Evolutionary conservation across 2,329 filamentous ascomycete species (phyloP).

Genomic region (Tolypocladium amazonense): DNA sequence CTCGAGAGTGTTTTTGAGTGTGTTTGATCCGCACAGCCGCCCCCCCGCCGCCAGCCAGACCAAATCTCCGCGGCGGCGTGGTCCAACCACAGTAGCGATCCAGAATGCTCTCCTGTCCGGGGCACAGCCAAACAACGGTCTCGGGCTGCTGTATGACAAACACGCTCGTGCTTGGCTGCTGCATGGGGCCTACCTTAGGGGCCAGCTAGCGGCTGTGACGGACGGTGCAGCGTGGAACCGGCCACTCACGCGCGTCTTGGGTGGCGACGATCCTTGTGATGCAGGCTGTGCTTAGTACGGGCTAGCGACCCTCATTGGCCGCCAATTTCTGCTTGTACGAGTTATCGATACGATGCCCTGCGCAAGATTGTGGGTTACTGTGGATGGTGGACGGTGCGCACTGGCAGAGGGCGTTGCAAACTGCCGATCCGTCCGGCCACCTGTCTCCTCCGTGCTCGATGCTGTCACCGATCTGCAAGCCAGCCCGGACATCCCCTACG

Average conservation of each 20-base stretch:
- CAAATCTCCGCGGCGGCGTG: constrained; percentile 1
- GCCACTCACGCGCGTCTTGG: constrained; percentile 8
- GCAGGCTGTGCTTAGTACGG: constrained; percentile 11
- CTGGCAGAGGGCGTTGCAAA: constrained; percentile 9
- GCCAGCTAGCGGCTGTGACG: constrained; percentile 1
- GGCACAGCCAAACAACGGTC: not conserved
- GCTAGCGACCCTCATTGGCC: constrained; percentile 9
- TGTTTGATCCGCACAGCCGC: not conserved
- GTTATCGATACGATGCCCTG: not conserved
- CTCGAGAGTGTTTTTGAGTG: not conserved
- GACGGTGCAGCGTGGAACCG: constrained; percentile 5
- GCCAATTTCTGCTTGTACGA: not conserved
- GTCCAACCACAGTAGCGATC: constrained; percentile 1
- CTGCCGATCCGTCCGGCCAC: constrained; percentile 9
- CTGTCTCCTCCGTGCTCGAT: constrained; percentile 8
- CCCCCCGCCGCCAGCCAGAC: not conserved
- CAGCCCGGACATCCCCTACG: not conserved
- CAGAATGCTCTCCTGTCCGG: constrained; percentile 1
- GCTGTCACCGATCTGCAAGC: constrained; percentile 12
- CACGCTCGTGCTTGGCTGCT: constrained; percentile 1
- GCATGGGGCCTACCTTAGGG: not conserved
- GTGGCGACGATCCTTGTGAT: constrained; percentile 12
- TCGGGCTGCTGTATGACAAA: not conserved
- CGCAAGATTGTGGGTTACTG: not conserved
- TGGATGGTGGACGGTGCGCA: not conserved